phyloP scores from a whole-genome alignment of 768 basidiomycete species.

The Boletus subcaerulescens region DNA sequence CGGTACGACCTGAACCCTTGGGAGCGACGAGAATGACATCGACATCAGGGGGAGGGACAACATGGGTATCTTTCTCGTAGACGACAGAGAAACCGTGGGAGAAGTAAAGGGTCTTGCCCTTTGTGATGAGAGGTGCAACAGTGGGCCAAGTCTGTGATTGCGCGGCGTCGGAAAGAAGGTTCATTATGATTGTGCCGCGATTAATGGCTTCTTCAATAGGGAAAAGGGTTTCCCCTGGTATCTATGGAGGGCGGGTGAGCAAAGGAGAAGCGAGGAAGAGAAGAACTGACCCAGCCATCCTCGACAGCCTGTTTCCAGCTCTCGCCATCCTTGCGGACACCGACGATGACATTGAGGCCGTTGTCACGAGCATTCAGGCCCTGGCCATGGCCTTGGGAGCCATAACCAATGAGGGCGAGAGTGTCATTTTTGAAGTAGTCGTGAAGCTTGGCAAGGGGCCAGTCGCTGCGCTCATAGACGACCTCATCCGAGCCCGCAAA shows the following conservation, averaged over 20 bases:
- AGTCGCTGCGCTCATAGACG: slow-evolving; percentile 95
- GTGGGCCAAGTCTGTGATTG: slow-evolving; percentile 94
- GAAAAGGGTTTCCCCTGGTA: slow-evolving; percentile 97
- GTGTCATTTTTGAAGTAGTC: slow-evolving; percentile 99
- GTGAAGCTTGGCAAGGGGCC: slow-evolving; percentile 96
- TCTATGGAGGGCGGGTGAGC: slow-evolving; percentile 38
- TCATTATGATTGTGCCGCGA: slow-evolving; percentile 98
- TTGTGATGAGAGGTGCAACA: slow-evolving; percentile 91
- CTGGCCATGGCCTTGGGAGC: slow-evolving; percentile 98
- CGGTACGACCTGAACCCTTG: slow-evolving; percentile 97
- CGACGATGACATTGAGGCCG: slow-evolving; percentile 96
- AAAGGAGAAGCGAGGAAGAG: neutral
- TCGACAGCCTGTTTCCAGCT: slow-evolving; percentile 94
- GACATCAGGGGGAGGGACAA: slow-evolving; percentile 87
- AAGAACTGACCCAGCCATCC: slow-evolving; percentile 85
- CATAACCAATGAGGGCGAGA: slow-evolving; percentile 97
- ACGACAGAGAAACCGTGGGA: slow-evolving; percentile 99
- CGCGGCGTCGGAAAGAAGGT: slow-evolving; percentile 98
- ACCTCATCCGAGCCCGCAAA: slow-evolving; percentile 93
- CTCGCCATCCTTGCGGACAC: slow-evolving; percentile 95
- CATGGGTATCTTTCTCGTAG: slow-evolving; percentile 95
- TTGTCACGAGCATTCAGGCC: slow-evolving; percentile 99
- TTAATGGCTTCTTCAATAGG: slow-evolving; percentile 97
- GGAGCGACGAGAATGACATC: slow-evolving; percentile 99
- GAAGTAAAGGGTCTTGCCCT: slow-evolving; percentile 99